Percentiles rank a stretch among this genome's conserved stretches.
These are phyloP conservation scores for Blepharisma japonicum DNA, from an alignment of 73 alveolate genomes.

Conservation along the genomic window DNA sequence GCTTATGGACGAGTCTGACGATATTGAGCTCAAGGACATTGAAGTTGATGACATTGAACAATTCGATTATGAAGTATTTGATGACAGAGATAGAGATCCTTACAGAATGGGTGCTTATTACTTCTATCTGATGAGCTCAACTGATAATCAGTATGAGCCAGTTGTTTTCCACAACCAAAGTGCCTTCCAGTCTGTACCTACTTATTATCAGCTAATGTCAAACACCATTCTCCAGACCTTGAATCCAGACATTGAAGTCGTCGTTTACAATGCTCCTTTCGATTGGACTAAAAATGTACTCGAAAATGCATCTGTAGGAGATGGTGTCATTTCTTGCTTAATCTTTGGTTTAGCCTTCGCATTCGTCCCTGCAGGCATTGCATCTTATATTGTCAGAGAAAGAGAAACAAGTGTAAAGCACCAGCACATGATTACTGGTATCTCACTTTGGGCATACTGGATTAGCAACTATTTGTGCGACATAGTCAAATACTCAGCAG, in stretches of 20 bases:
- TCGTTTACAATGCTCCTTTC: constrained; percentile 56
- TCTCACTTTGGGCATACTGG: constrained; percentile 84
- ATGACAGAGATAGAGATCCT: constrained; percentile 29
- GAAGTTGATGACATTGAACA: background rate
- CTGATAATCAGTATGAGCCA: constrained; percentile 12
- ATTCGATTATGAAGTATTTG: constrained; percentile 39
- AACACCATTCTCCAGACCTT: constrained; percentile 33
- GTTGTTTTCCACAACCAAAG: constrained; percentile 25
- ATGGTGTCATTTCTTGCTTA: constrained; percentile 59
- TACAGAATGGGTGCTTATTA: constrained; percentile 52
- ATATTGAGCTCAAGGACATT: background rate
- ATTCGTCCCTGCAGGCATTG: constrained; percentile 77
- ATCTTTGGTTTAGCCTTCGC: constrained; percentile 83
- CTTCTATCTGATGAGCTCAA: constrained; percentile 37
- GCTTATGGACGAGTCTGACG: background rate
- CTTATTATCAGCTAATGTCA: constrained; percentile 33
- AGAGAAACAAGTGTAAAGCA: constrained; percentile 87
- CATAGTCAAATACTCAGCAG: constrained; percentile 66
- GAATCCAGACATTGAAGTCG: constrained; percentile 27
- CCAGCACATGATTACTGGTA: constrained; percentile 74
- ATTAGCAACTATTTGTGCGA: constrained; percentile 85
- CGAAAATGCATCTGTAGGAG: constrained; percentile 43
- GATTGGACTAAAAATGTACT: constrained; percentile 39
- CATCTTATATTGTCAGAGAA: constrained; percentile 76
- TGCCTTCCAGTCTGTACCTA: constrained; percentile 8